Evolutionary conservation across 306 rosid species (phyloP), one percentile per base, ranked within the genome.

Genomic region (Cyclanthera cordifolia): DNA sequence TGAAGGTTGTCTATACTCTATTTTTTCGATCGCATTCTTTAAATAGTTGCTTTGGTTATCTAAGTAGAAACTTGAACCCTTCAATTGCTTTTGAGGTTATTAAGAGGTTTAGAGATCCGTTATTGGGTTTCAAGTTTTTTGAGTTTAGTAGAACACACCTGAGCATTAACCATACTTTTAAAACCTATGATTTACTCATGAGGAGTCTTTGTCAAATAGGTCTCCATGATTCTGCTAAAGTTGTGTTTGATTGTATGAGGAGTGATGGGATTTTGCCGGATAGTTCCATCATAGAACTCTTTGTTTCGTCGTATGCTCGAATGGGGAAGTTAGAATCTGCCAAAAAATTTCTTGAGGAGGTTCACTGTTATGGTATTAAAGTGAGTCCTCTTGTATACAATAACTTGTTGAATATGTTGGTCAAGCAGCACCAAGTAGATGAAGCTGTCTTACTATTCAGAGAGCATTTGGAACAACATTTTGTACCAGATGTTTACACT

Each of bases 161-260:
- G 75, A 82, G 76, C 19, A 14, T 87, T 41, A 59, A 55, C 32
- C 87, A 81, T 73, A 75, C 80, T 23, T 75, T 84, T 39, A 79
- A 78, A 76, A 86, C 95, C 5, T 91, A 87, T 61, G 74, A 87
- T 74, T 76, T 78, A 67, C 87, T 87, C 50, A 70, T 88, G 79
- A 82, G 92, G 70, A 85, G 87, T 37, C 85, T 91, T 27, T 91
- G 97, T 82, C 85, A 82, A 68, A 67, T 79, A 64, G 83, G 87
- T 69, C 82, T 82, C 12, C 83, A 83, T 37, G 78, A 77, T 69
- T 85, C 92, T 1, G 95, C 94, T 2, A 84, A 78, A 66, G 10
- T 82, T 28, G 74, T 91, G 15, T 84, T 87, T 84, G 79, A 85
- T 76, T 84, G 77, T 73, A 87, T 88, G 95, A 81, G 80, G 79